A percentile compares a stretch with the other conserved stretches of the same genome.
These are phyloP conservation scores for Nepenthes mirabilis DNA, from an alignment of 148 eudicot genomes.

Conservation along the genomic window DNA sequence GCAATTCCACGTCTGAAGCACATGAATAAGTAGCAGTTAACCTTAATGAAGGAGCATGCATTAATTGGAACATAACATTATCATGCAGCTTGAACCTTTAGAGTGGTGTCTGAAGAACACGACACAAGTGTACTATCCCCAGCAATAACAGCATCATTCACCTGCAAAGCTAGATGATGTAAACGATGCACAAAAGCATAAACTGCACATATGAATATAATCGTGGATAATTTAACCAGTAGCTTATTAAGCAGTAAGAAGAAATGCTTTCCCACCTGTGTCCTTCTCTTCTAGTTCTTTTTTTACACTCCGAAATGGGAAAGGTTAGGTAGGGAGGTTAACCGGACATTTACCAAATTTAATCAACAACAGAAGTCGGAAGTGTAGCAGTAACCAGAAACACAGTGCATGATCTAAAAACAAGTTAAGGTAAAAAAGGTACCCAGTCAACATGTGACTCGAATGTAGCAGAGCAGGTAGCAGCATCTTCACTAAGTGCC, in stretches of 20 bases:
- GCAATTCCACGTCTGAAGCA: constrained; percentile 69
- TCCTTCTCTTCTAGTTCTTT: not conserved
- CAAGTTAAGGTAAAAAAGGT: constrained; percentile 9
- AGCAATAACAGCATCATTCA: constrained; percentile 76
- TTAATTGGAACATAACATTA: not conserved
- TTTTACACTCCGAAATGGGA: not conserved
- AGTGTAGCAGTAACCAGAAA: too few species aligned
- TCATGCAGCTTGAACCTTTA: constrained; percentile 41
- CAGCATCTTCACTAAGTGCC: constrained; percentile 51
- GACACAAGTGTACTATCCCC: constrained; percentile 84
- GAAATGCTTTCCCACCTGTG: not conserved
- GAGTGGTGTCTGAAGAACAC: constrained; percentile 89
- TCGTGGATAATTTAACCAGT: too few species aligned
- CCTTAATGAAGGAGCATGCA: not conserved
- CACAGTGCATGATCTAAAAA: not conserved
- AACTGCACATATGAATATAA: too few species aligned
- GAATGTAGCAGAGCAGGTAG: constrained; percentile 75
- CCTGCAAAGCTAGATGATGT: constrained; percentile 38
- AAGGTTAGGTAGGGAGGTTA: too few species aligned
- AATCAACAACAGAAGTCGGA: too few species aligned
- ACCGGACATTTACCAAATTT: too few species aligned
- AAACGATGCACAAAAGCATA: not conserved
- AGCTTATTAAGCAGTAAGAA: not conserved
- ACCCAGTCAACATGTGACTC: constrained; percentile 99
- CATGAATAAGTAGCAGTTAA: constrained; percentile 3